Percentiles rank a stretch among this genome's conserved stretches.
Evolutionary conservation across 208 protist species (phyloP).

Genomic region (Trypanosoma vivax): DNA sequence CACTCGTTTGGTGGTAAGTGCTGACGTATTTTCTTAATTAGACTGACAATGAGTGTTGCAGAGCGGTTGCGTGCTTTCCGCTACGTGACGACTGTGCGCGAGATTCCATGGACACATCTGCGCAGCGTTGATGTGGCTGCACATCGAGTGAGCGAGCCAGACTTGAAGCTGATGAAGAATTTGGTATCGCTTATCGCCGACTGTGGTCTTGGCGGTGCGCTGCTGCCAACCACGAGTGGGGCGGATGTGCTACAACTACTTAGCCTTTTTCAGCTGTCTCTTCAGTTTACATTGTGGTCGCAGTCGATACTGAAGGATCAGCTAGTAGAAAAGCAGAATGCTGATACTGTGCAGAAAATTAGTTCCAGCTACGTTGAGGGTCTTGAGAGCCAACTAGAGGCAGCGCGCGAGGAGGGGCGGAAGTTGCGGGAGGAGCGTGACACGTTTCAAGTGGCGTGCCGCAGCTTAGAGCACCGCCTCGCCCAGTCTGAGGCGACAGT

Average conservation of each 20-base stretch:
- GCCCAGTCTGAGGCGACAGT: conserved; percentile 38
- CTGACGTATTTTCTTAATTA: not conserved
- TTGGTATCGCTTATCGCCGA: conserved; percentile 42
- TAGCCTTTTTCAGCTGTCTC: conserved; percentile 45
- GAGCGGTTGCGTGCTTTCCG: conserved; percentile 49
- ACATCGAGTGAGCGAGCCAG: conserved; percentile 36
- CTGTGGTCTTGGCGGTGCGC: conserved; percentile 14
- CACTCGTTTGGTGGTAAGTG: not conserved
- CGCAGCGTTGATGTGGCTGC: conserved; percentile 43
- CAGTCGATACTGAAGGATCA: conserved; percentile 68
- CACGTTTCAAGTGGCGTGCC: conserved; percentile 29
- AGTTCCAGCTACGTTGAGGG: conserved; percentile 36
- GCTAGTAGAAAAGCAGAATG: conserved; percentile 42
- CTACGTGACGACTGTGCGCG: conserved; percentile 17
- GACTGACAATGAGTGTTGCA: conserved; percentile 25
- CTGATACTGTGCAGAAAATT: conserved; percentile 29
- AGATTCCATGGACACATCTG: conserved; percentile 53
- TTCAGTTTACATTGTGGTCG: conserved; percentile 84
- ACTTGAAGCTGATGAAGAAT: conserved; percentile 65
- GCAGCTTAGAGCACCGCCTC: conserved; percentile 30
- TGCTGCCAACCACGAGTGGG: conserved; percentile 28
- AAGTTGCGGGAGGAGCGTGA: conserved; percentile 42
- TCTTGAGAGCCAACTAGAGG: conserved; percentile 34
- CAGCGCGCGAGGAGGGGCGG: conserved; percentile 17
- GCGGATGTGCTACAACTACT: conserved; percentile 65